Percentiles rank a stretch among this genome's conserved stretches.
phyloP scores from a whole-genome alignment of 257 asterid species.

The Nicotiana attenuata region DNA sequence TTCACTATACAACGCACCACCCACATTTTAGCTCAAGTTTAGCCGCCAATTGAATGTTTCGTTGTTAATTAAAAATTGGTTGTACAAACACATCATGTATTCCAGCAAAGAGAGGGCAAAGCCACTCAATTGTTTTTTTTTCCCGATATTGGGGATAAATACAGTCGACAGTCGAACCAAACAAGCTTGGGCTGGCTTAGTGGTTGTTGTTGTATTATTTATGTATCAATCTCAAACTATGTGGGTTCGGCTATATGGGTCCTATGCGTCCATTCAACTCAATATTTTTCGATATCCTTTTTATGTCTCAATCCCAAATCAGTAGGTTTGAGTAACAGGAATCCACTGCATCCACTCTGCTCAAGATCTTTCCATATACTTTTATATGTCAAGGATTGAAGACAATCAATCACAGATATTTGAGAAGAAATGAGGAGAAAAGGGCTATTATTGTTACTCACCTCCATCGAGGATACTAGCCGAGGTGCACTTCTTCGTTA shows the following conservation, averaged over 20 bases:
- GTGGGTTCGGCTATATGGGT: not conserved
- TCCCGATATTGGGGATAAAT: not conserved
- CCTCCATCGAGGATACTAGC: slow-evolving; percentile 25
- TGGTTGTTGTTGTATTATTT: not conserved
- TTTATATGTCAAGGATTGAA: not conserved
- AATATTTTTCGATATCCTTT: not conserved
- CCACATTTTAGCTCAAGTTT: not conserved
- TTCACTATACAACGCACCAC: not conserved
- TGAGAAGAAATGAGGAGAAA: not conserved
- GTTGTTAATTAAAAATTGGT: not conserved
- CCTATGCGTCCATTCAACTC: not conserved
- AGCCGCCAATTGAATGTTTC: not conserved
- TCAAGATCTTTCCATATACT: not conserved
- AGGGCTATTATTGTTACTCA: not conserved
- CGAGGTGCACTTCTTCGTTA: slow-evolving; percentile 21
- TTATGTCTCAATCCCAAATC: not conserved
- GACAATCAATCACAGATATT: not conserved
- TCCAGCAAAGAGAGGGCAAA: not conserved
- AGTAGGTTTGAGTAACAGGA: not conserved
- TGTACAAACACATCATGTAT: not conserved
- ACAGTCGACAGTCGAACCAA: too few species aligned
- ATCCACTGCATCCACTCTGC: not conserved
- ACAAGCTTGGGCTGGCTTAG: too few species aligned
- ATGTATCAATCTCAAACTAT: not conserved
- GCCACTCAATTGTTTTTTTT: not conserved